These are phyloP conservation scores for Ascoidea rubescens DNA, from an alignment of 805 yeast species.

Conservation along the genomic window DNA sequence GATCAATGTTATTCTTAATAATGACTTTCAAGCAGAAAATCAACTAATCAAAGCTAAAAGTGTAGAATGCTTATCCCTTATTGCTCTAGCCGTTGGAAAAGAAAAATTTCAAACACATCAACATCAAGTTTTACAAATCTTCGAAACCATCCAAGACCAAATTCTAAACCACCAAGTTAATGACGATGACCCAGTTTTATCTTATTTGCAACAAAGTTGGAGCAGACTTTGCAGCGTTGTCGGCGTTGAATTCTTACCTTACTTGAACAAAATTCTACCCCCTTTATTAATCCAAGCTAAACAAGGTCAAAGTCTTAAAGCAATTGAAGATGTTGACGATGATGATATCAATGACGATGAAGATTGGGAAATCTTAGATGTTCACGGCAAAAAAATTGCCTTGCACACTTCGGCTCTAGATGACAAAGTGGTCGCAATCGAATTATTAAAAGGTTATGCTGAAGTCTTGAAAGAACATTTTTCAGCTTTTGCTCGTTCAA, in stretches of 20 bases:
- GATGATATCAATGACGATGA: conserved; percentile 49
- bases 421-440: conserved; percentile 89
- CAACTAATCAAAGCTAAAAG: conserved; percentile 81
- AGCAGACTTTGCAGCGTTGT: conserved; percentile 79
- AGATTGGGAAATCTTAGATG: conserved; percentile 78
- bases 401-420: conserved; percentile 90
- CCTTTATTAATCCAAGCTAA: conserved; percentile 79
- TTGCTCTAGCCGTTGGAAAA: conserved; percentile 89
- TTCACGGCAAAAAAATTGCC: conserved; percentile 87
- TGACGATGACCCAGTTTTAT: conserved; percentile 79
- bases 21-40: conserved; percentile 70
- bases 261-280: conserved; percentile 73
- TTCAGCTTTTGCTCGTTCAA: conserved; percentile 68
- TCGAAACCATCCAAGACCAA: conserved; percentile 33
- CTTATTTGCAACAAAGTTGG: conserved; percentile 92
- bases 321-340: conserved; percentile 50
- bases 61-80: conserved; percentile 88
- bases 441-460: conserved; percentile 72
- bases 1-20: conserved; percentile 50
- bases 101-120: conserved; percentile 73
- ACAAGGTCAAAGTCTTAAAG: conserved; percentile 77
- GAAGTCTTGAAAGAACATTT: conserved; percentile 71
- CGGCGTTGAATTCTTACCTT: conserved; percentile 77
- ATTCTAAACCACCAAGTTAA: conserved; percentile 44
- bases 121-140: conserved; percentile 55